Evolutionary conservation across 2,329 filamentous ascomycete species (phyloP), one percentile per base, ranked within the genome.

Genomic region (Colletotrichum musicola): DNA sequence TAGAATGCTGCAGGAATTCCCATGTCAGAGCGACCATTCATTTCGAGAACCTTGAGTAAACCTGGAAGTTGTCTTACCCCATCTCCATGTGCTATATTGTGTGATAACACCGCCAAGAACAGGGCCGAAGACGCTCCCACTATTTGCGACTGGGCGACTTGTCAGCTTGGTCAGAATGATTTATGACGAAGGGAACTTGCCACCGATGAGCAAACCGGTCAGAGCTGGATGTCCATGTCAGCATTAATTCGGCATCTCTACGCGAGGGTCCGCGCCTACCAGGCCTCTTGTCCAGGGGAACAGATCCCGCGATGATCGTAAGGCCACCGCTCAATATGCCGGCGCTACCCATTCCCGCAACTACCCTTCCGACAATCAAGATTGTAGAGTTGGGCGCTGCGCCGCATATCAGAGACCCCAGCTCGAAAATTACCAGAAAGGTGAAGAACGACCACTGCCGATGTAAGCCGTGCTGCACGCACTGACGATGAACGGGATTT

Each of bases 351-450:
- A 81, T 74, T 0, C 85, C 85, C 0, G 84, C 81, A 12, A 87
- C 72, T 0, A 83, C 84, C 44, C 85, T 77, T 1, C 85, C 85
- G 4, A 84, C 73, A 59, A 87, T 87, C 47, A 88, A 77, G 75
- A 82, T 81, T 1, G 74, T 74, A 0, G 81, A 83, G 27, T 77
- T 82, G 0, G 74, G 78, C 1, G 85, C 83, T 72, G 81, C 42
- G 72, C 73, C 85, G 64, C 85, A 87, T 14, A 88, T 77, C 2
- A 86, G 71, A 20, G 80, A 84, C 1, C 86, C 86, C 14, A 78
- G 16, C 35, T 79, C 75, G 54, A 80, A 80, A 0, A 80, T 22
- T 44, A 78, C 64, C 30, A 79, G 68, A 35, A 77, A 75, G 7
- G 62, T 69, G 9, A 78, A 64, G 30, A 77, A 79, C 1, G 72